Base-by-base conservation (phyloP, 495 filamentous ascomycete species). In the Ramalina intermedia region DNA sequence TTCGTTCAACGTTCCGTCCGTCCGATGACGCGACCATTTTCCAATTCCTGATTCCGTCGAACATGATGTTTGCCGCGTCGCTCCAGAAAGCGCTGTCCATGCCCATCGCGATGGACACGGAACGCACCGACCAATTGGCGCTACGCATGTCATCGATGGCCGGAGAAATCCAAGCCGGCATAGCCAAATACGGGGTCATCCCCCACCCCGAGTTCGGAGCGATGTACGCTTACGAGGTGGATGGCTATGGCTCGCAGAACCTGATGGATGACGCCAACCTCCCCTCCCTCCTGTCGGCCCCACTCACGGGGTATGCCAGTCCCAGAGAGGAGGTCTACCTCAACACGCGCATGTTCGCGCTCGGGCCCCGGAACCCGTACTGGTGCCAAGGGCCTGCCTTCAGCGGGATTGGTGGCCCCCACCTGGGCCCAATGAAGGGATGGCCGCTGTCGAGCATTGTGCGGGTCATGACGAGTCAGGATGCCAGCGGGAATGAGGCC, bases 221-320 rank as follows among this genome's bases (percentile, higher is more conserved):
- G 24, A 65, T 80, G 9, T 81, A 72, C 51, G 77, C 78, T 4
- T 81, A 72, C 51, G 78, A 81, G 56, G 66, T 79, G 6, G 76
- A 81, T 50, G 78, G 78, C 11, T 81, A 71, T 41, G 73, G 73
- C 40, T 59, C 59, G 6, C 58, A 65, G 36, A 69, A 65, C 21
- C 55, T 77, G 23, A 79, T 79, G 78, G 78, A 81, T 48, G 78
- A 81, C 50, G 76, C 78, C 24, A 81, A 81, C 52, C 66, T 81
- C 43, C 76, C 78, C 0, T 70, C 65, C 6, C 62, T 81, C 5
- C 65, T 81, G 14, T 64, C 69, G 7, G 68, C 72, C 36, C 73
- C 78, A 0, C 60, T 80, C 46, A 61, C 73, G 23, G 71, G 69
- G 9, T 80, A 71, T 40, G 43, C 74, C 1, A 57, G 63, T 13